Conservation (phyloP, 208 protist genomes). For the Herpetomonas samuelpessoai region DNA sequence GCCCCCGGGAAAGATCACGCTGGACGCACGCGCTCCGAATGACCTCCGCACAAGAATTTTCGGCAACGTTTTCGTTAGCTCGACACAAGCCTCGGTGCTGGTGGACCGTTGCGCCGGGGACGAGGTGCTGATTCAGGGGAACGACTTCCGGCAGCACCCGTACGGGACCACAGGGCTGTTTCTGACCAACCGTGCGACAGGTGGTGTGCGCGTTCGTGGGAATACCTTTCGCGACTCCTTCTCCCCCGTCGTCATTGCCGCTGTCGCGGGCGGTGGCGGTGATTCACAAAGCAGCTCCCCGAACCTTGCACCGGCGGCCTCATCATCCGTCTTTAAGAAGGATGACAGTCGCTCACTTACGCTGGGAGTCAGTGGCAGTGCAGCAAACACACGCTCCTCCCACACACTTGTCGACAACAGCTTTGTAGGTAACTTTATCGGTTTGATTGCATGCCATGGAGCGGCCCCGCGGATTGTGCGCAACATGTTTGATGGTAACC, state of each 20-base stretch:
- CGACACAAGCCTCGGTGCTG: conserved; percentile 34
- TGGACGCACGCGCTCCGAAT: conserved; percentile 7
- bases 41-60: conserved; percentile 55
- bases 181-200: conserved; percentile 22
- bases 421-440: conserved; percentile 77
- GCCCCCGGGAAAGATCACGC: conserved; percentile 9
- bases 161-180: conserved; percentile 42
- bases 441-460: conserved; percentile 58
- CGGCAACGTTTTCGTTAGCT: conserved; percentile 50
- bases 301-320: too few species aligned
- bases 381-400: conserved; percentile 1
- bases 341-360: too few species aligned
- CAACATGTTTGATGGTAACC: conserved; percentile 77
- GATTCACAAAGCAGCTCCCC: neutral
- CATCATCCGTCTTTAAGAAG: neutral
- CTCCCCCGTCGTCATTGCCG: conserved; percentile 48
- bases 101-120: conserved; percentile 24
- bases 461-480: conserved; percentile 44
- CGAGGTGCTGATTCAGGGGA: conserved; percentile 38
- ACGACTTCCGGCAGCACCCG: conserved; percentile 55
- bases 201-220: conserved; percentile 21
- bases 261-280: conserved; percentile 5
- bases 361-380: too few species aligned
- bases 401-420: conserved; percentile 41
- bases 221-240: conserved; percentile 71